Evolutionary conservation across 1,284 basidiomycete species (phyloP).

Genomic region (Puccinia brachypodii): DNA sequence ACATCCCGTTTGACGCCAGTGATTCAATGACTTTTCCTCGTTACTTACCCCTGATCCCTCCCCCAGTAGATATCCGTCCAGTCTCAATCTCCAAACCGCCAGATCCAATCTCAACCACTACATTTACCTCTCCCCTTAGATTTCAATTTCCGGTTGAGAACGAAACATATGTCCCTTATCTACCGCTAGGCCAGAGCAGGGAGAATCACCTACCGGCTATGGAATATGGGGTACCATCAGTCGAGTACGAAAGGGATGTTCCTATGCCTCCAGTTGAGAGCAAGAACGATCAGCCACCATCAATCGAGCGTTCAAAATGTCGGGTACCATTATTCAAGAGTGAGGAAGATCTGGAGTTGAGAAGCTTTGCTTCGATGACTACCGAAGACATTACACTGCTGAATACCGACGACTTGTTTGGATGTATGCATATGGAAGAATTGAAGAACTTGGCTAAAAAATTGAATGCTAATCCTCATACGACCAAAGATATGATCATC

Average conservation of each 20-base stretch:
- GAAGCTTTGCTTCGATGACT: conserved; percentile 14
- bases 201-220: too few species aligned
- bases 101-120: neutral
- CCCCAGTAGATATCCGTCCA: neutral
- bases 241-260: neutral
- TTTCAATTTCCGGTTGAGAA: too few species aligned
- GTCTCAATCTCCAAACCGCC: neutral
- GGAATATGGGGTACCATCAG: neutral
- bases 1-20: neutral
- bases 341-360: neutral
- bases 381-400: neutral
- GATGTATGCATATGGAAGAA: conserved; percentile 18
- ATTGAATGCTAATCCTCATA: conserved; percentile 14
- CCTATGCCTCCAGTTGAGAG: neutral
- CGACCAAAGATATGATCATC: conserved; percentile 38
- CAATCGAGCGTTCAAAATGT: neutral
- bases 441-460: conserved; percentile 34
- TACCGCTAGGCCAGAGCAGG: neutral
- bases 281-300: neutral
- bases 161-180: too few species aligned
- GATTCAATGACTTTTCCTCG: neutral
- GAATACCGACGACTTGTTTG: conserved; percentile 35
- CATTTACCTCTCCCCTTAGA: neutral
- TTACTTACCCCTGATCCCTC: neutral
- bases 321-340: neutral